A percentile compares a stretch with the other conserved stretches of the same genome.
phyloP scores from a whole-genome alignment of 106 monocot species.

The Dioscorea zingiberensis region DNA sequence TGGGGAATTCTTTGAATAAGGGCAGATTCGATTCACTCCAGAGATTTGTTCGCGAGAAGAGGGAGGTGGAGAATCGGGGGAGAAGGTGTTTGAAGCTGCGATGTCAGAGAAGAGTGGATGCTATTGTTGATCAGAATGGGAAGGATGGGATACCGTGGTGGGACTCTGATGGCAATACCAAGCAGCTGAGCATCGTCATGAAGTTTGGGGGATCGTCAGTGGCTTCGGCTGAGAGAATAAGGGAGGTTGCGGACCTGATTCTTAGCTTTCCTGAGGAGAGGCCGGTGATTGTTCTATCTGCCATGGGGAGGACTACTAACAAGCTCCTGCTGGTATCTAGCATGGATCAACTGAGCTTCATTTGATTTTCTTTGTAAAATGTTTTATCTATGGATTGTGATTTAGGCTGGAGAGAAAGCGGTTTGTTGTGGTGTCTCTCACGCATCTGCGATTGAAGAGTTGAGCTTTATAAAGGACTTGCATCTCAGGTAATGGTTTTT shows the following conservation, averaged over 20 bases:
- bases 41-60: slow-evolving; percentile 7
- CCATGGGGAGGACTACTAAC: slow-evolving; percentile 91
- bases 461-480: slow-evolving; percentile 53
- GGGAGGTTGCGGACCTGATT: slow-evolving; percentile 67
- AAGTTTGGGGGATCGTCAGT: slow-evolving; percentile 91
- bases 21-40: background rate
- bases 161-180: background rate
- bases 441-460: slow-evolving; percentile 58
- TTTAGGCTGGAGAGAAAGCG: slow-evolving; percentile 83
- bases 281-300: slow-evolving; percentile 77
- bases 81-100: slow-evolving; percentile 22
- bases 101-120: slow-evolving; percentile 15
- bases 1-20: background rate
- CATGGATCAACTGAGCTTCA: background rate
- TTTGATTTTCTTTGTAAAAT: background rate
- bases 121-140: slow-evolving; percentile 2
- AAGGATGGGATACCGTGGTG: slow-evolving; percentile 15
- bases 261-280: slow-evolving; percentile 58
- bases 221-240: slow-evolving; percentile 70
- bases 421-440: slow-evolving; percentile 60
- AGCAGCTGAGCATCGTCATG: slow-evolving; percentile 67
- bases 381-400: background rate
- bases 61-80: background rate
- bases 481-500: slow-evolving; percentile 42
- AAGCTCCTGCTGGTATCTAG: slow-evolving; percentile 49